A percentile compares a stretch with the other conserved stretches of the same genome.
These are phyloP conservation scores for Dentipellis sp. DNA, from an alignment of 768 basidiomycete genomes.

Conservation along the genomic window DNA sequence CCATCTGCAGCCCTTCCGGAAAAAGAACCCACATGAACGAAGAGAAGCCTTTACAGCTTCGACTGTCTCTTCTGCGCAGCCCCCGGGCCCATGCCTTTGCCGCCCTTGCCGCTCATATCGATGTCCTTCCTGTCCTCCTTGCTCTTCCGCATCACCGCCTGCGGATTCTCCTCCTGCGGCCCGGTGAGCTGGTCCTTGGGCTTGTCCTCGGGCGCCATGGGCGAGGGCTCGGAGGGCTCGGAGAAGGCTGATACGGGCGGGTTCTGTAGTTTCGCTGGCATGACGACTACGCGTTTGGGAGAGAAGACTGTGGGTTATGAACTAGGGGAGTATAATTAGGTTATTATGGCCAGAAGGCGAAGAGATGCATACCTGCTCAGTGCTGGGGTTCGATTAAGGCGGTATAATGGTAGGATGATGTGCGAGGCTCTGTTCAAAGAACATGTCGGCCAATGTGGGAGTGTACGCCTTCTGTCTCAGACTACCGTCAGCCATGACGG, in stretches of 20 bases:
- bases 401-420: no score
- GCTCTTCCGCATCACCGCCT: conserved; percentile 16
- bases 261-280: conserved; percentile 7
- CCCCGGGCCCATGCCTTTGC: neutral
- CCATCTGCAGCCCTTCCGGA: neutral
- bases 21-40: neutral
- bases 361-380: no score
- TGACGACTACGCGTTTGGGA: neutral
- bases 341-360: no score
- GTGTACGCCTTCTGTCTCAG: no score
- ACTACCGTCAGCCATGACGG: no score
- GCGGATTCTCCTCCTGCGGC: conserved; percentile 25
- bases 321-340: no score
- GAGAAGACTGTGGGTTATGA: no score
- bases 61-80: neutral
- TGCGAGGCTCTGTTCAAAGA: no score
- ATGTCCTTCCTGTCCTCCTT: neutral
- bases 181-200: conserved; percentile 16
- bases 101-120: neutral
- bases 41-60: neutral
- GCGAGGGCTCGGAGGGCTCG: conserved; percentile 23
- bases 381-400: no score
- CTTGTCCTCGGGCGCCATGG: conserved; percentile 18
- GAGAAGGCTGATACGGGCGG: conserved; percentile 17
- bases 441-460: no score